phyloP scores from a whole-genome alignment of 495 filamentous ascomycete genomes.

The Barbatosphaeria neglecta region DNA sequence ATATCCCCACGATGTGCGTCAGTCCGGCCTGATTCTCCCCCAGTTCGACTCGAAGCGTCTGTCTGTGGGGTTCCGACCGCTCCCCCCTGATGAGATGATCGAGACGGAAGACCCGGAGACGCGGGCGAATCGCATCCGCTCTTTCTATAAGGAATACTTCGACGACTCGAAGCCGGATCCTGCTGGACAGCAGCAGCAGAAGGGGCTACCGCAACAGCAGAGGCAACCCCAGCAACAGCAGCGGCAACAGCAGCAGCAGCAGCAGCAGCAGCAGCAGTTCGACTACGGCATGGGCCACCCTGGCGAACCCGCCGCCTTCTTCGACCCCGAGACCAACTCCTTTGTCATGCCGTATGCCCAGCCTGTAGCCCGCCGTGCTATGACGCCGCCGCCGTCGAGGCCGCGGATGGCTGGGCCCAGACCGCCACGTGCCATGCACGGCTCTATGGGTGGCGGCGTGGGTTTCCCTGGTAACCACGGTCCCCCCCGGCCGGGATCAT shows the following conservation, averaged over 20 bases:
- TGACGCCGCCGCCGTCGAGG: constrained; percentile 86
- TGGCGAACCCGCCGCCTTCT: constrained; percentile 50
- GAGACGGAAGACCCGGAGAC: constrained; percentile 81
- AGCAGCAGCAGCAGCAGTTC: constrained; percentile 4
- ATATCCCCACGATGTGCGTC: constrained; percentile 20
- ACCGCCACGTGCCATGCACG: constrained; percentile 18
- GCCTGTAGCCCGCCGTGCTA: constrained; percentile 76
- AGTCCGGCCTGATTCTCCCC: constrained; percentile 40
- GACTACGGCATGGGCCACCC: constrained; percentile 58
- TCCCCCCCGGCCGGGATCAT: constrained; percentile 32
- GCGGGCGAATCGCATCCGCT: constrained; percentile 89
- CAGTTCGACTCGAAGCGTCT: constrained; percentile 58
- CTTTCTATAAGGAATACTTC: constrained; percentile 99
- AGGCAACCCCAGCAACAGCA: constrained; percentile 18
- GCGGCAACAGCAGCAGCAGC: constrained; percentile 6
- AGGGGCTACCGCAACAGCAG: constrained; percentile 21
- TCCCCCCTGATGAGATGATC: constrained; percentile 63
- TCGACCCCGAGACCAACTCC: constrained; percentile 61
- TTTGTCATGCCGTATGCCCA: constrained; percentile 74
- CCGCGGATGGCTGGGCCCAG: constrained; percentile 50
- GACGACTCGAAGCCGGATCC: constrained; percentile 58
- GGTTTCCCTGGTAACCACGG: constrained; percentile 20
- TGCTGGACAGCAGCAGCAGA: constrained; percentile 31
- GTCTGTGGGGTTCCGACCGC: constrained; percentile 83
- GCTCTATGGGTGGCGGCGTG: constrained; percentile 26